Evolutionary conservation across 495 filamentous ascomycete species (phyloP).

Genomic region (Penicillium waksmanii): DNA sequence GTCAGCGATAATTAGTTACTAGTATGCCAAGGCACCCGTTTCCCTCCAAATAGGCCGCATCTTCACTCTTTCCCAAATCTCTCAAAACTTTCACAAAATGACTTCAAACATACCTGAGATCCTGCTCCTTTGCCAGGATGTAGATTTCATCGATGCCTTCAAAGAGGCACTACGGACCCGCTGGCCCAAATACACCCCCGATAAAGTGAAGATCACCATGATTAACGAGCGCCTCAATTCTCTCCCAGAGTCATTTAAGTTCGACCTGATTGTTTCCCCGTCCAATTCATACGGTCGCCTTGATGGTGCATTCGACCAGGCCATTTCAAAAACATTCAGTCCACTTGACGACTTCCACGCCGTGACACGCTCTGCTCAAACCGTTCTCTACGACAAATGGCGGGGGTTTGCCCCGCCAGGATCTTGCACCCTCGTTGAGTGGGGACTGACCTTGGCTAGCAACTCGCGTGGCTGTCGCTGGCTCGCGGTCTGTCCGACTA

Average conservation of each 20-base stretch:
- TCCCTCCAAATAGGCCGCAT: neutral
- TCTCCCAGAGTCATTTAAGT: conserved; percentile 31
- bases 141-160: conserved; percentile 35
- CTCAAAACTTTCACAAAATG: conserved; percentile 22
- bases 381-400: conserved; percentile 47
- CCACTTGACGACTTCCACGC: conserved; percentile 48
- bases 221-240: conserved; percentile 41
- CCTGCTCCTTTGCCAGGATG: conserved; percentile 42
- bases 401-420: conserved; percentile 54
- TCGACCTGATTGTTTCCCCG: conserved; percentile 54
- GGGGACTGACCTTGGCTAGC: conserved; percentile 14
- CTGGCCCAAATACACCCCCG: conserved; percentile 22
- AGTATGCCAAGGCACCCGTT: neutral
- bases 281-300: conserved; percentile 57
- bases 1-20: neutral
- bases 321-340: conserved; percentile 53
- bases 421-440: conserved; percentile 48
- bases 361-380: conserved; percentile 46
- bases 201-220: conserved; percentile 32
- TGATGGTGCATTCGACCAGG: conserved; percentile 58
- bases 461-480: conserved; percentile 45
- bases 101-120: conserved; percentile 42
- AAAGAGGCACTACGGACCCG: conserved; percentile 22
- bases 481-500: conserved; percentile 56
- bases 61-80: neutral